Base-by-base conservation (phyloP, 1,284 basidiomycete genomes). In the Schizopora paradoxa region DNA sequence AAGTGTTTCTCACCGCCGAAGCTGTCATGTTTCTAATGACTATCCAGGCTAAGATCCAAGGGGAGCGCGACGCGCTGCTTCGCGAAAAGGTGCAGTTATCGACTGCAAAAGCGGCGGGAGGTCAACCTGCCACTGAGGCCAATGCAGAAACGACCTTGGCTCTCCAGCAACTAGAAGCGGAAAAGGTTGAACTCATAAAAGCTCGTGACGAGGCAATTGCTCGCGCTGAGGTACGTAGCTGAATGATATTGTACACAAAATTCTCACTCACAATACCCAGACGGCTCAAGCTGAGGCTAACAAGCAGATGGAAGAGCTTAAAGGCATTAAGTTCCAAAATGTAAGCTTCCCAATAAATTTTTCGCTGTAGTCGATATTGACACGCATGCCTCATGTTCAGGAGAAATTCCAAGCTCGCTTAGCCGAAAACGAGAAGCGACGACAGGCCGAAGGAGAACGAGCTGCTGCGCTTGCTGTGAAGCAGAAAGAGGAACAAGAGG, bases 41-140 rank as follows among this genome's bases (percentile, higher is more conserved):
- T 11, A 34, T 47, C 14, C 43, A 86, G 84, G 64, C 71, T 41
- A 54, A 69, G 27, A 59, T 86, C n/a, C 70, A 65, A 25, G 68
- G 70, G 27, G 83, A 87, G 57, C 69, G 77, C 25, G 82, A 86
- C 53, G 67, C 65, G 40, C 61, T 86, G 3, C 61, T 79, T 19
- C 68, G 68, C 1, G 83, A 86, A 56, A 86, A 78, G 57, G 70
- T 72, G 33, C 58, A 66, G 6, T 75, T 69, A 73, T 54, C 55
- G 27, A 50, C 56, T 27, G 27, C 47, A 47, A 23, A 56, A 61
- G 33, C 58, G 10, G 43, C 51, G 22, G 29, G 59, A 5, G 47
- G 62, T 8, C 32, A 52, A n/a, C 47, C 59, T 2, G 57, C 62
- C 8, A 56, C 64, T 3, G 55, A 63, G 16, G 48, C 60, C 2